phyloP scores from a whole-genome alignment of 345 rosid genomes.

The Lepidium aucheri region DNA sequence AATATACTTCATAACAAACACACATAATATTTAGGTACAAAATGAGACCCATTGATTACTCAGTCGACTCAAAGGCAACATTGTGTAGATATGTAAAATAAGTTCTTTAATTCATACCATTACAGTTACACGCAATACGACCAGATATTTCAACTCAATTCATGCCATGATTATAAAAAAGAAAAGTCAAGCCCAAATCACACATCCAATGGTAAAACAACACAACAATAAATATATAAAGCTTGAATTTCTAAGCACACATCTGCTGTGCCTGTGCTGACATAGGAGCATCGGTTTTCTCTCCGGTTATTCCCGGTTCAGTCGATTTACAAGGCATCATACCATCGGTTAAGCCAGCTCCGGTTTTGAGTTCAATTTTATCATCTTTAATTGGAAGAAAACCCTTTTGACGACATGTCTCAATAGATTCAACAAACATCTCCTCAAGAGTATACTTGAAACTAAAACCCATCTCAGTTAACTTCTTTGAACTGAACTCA shows the following conservation, averaged over 20 bases:
- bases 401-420: conserved; percentile 57
- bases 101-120: neutral
- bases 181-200: neutral
- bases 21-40: too few relatives aligned
- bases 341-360: conserved; percentile 1
- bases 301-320: conserved; percentile 1
- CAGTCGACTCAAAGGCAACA: neutral
- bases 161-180: neutral
- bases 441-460: conserved; percentile 72
- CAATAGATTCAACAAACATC: conserved; percentile 65
- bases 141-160: neutral
- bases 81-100: neutral
- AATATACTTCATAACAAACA: too few relatives aligned
- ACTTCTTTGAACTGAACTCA: conserved; percentile 55
- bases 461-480: conserved; percentile 58
- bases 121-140: neutral
- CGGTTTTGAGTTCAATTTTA: neutral
- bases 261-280: conserved; percentile 7
- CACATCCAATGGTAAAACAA: neutral
- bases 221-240: neutral
- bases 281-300: conserved; percentile 8
- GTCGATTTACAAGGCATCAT: conserved; percentile 9
- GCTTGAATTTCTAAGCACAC: conserved; percentile 16
- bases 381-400: conserved; percentile 26
- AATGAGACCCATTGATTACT: too few relatives aligned